Evolutionary conservation across 2,329 filamentous ascomycete species (phyloP), one percentile per base, ranked within the genome.

Genomic region (Colletotrichum musicola): DNA sequence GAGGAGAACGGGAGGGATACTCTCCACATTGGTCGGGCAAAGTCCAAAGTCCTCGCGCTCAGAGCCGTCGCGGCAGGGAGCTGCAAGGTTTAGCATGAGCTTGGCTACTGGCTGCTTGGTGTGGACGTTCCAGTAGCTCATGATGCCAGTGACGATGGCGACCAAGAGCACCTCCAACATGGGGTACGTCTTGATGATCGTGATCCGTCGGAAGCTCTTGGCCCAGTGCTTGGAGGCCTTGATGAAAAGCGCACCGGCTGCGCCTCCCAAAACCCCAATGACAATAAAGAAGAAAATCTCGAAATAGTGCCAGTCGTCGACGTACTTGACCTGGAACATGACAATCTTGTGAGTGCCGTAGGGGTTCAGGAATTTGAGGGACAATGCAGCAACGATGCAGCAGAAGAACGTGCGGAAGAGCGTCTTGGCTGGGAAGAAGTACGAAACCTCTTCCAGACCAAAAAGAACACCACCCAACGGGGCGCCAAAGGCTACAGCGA

Each of bases 361-460:
- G 0, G 96, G 96, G 74, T 99, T 97, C 44, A 98, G 84, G 73
- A 98, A 98, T 76, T 98, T 98, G 73, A 99, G 84, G 1, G 95
- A 95, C 40, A 99, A 81, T 0, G 96, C 94, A 1, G 96, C 95
- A 38, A 92, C 91, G 74, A 98, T 98, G 80, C 95, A 98, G 83
- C 95, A 98, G 81, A 98, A 98, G 80, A 99, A 99, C 0, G 96
- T 98, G 61, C 96, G 87, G 83, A 99, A 99, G 9, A 99, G 87
- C 0, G 95, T 98, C 82, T 99, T 98, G 6, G 95, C 94, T 0
- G 96, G 95, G 78, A 98, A 98, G 80, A 98, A 98, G 80, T 98
- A 98, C 73, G 93, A 90, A 71, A 98, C 95, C 85, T 98, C 96
- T 80, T 99, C 96, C 35, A 98, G 81, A 40, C 94, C 94, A 79